Evolutionary conservation across 441 rosid species (phyloP), one percentile per base, ranked within the genome.

Genomic region (Adansonia grandidieri): DNA sequence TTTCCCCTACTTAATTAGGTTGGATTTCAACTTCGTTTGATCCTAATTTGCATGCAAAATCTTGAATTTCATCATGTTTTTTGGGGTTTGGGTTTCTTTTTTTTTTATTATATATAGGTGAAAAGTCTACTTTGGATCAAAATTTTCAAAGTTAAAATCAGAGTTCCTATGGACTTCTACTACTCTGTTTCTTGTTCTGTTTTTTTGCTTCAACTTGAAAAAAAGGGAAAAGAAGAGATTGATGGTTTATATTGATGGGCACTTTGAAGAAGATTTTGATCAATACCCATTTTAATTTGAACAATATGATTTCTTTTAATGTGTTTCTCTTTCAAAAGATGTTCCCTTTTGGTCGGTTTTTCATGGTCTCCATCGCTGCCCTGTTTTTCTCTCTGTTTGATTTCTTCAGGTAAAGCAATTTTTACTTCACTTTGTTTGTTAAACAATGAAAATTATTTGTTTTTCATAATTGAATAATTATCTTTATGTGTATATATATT

Each of bases 71-170:
- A 71, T 66, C 70, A 47, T 74, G 47, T 2, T 69, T 75, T 57
- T 62, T 1, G n/a, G 62, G 40, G 48, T 7, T 11, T 47, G 45
- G 57, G 14, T 2, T 47, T 13, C 70, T 63, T 79, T 76, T n/a
- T n/a, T n/a, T n/a, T n/a, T n/a, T n/a, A n/a, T n/a, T 24, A 80
- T 76, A 56, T 78, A 8, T 85, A 6, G 93, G 92, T 94, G 81
- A 77, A 76, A 75, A 78, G 98, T 91, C 86, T 73, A 84, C 84
- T 88, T 82, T 63, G 73, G 73, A 78, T 82, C 72, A 75, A 78
- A 78, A 14, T 47, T 69, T 85, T 90, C 90, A 85, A 85, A 78
- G 79, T 78, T 60, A 81, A 78, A 78, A 83, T 86, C 83, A 89
- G 78, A 42, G 81, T 68, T 81, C 77, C 76, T 57, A 48, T 77